A percentile compares a stretch with the other conserved stretches of the same genome.
Conservation (phyloP, 2,329 filamentous ascomycete genomes). For the Aaosphaeria pasadenensis region DNA sequence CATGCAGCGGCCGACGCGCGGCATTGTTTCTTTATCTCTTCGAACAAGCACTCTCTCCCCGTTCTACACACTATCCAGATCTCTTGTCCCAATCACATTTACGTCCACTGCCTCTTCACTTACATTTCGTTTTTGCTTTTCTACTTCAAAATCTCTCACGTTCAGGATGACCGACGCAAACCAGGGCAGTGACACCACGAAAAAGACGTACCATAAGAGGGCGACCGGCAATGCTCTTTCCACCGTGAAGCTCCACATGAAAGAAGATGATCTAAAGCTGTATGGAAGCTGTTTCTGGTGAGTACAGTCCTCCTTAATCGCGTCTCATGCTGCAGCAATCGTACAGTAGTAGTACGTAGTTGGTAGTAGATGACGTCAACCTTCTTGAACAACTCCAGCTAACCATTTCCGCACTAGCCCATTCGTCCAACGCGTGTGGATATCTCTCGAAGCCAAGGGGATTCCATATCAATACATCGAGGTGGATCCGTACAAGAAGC, state of each 20-base stretch:
- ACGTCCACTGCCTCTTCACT: background rate
- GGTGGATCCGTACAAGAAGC: slow-evolving; percentile 75
- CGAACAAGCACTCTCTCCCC: no score
- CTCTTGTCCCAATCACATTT: slow-evolving; percentile 1
- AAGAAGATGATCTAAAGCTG: slow-evolving; percentile 69
- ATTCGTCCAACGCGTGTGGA: slow-evolving; percentile 87
- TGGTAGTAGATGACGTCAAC: slow-evolving; percentile 9
- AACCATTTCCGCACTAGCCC: slow-evolving; percentile 51
- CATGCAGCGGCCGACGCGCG: no score
- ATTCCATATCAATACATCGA: slow-evolving; percentile 84
- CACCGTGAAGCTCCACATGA: slow-evolving; percentile 69
- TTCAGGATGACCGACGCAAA: slow-evolving; percentile 48
- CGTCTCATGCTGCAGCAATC: background rate
- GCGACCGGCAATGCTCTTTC: slow-evolving; percentile 67
- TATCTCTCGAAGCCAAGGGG: slow-evolving; percentile 76
- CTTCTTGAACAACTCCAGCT: slow-evolving; percentile 2
- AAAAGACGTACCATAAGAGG: slow-evolving; percentile 69
- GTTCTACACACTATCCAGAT: no score
- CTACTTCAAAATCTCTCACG: slow-evolving; percentile 4
- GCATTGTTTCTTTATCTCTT: no score
- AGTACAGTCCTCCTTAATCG: slow-evolving; percentile 15
- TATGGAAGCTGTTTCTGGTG: slow-evolving; percentile 85
- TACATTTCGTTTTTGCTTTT: background rate
- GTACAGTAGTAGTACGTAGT: background rate
- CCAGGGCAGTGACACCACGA: slow-evolving; percentile 46